Percentiles rank a stretch among this genome's conserved stretches.
phyloP scores from a whole-genome alignment of 352 stramenopile genomes.

The Blastocystis sp. region DNA sequence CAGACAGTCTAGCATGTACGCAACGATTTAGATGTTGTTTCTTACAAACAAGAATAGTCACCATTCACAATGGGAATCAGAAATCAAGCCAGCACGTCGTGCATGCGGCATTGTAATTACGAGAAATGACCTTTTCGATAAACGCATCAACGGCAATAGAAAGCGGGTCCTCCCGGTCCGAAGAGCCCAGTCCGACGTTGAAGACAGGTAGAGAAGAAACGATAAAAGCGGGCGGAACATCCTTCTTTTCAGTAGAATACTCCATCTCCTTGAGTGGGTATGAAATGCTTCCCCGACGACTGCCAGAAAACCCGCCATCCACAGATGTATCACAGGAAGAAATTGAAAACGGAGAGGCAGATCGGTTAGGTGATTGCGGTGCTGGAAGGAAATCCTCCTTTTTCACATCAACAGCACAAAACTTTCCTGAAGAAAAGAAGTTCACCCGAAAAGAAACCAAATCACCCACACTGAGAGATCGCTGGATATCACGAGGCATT shows the following conservation, averaged over 20 bases:
- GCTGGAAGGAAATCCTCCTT: not conserved
- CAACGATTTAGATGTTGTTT: not conserved
- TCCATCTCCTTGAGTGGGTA: not conserved
- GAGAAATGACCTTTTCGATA: conserved; percentile 33
- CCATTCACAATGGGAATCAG: not conserved
- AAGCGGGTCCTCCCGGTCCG: not conserved
- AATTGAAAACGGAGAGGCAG: conserved; percentile 20
- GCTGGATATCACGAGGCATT: not conserved
- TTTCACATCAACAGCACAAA: conserved; percentile 20
- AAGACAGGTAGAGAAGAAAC: no score
- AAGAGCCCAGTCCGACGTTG: no score
- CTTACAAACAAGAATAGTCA: not conserved
- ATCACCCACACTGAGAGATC: not conserved
- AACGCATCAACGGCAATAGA: conserved; percentile 20
- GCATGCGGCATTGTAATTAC: not conserved
- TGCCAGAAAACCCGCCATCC: not conserved
- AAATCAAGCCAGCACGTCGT: conserved; percentile 38
- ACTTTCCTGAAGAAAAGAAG: conserved; percentile 40
- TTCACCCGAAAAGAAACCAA: conserved; percentile 15
- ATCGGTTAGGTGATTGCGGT: not conserved
- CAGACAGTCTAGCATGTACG: not conserved
- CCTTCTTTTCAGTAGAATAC: not conserved
- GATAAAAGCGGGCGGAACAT: not conserved
- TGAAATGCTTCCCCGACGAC: not conserved
- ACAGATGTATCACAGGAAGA: not conserved